Evolutionary conservation across 1,139 yeast species (phyloP).

Genomic region (Blastobotrys persicus): DNA sequence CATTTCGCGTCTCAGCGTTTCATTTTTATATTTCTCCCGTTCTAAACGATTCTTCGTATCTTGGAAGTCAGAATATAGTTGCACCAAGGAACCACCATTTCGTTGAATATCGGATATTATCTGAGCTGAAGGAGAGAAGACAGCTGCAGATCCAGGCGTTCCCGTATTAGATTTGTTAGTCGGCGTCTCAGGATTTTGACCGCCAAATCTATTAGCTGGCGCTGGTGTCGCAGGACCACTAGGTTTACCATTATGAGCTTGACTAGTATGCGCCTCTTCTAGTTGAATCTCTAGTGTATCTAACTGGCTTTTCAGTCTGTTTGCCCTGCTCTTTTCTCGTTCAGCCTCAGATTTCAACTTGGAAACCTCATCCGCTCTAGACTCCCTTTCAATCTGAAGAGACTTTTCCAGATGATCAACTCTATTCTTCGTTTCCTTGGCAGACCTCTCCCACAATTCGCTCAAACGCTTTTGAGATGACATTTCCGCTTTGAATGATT

Average conservation of each 20-base stretch:
- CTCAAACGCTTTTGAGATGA: slow-evolving; percentile 61
- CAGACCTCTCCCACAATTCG: slow-evolving; percentile 55
- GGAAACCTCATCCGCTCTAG: slow-evolving; percentile 33
- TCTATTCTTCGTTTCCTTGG: slow-evolving; percentile 31
- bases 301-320: slow-evolving; percentile 32
- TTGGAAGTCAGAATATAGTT: slow-evolving; percentile 65
- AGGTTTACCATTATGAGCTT: slow-evolving; percentile 12
- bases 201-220: slow-evolving; percentile 1
- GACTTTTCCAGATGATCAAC: slow-evolving; percentile 46
- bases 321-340: slow-evolving; percentile 30
- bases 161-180: slow-evolving; percentile 12
- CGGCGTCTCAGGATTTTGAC: slow-evolving; percentile 20
- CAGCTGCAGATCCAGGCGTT: slow-evolving; percentile 22
- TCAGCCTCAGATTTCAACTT: slow-evolving; percentile 35
- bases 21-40: slow-evolving; percentile 70
- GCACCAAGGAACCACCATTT: slow-evolving; percentile 62
- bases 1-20: slow-evolving; percentile 65
- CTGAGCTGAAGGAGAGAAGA: slow-evolving; percentile 45
- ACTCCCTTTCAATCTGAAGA: slow-evolving; percentile 41
- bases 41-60: slow-evolving; percentile 62
- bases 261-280: slow-evolving; percentile 28
- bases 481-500: slow-evolving; percentile 61
- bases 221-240: slow-evolving; percentile 5
- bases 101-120: slow-evolving; percentile 48
- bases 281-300: slow-evolving; percentile 33